Evolutionary conservation across 768 basidiomycete genomes (phyloP).

Genomic region (Pleurotus giganteus): DNA sequence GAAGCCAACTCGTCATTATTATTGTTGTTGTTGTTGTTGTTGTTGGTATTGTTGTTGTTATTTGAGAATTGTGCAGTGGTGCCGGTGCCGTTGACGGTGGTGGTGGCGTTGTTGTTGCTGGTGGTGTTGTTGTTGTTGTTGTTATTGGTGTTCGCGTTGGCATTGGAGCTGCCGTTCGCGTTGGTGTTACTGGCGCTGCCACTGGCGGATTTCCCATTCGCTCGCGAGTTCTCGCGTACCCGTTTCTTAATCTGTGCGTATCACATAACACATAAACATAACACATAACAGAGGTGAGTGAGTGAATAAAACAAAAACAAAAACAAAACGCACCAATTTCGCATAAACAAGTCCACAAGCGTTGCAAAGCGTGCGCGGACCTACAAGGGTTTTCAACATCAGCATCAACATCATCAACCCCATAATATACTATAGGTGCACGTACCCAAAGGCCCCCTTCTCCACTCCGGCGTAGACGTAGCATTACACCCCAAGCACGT

Average conservation of each 20-base stretch:
- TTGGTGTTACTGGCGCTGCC: slow-evolving; percentile 5
- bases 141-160: too few species aligned
- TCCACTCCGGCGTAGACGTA: slow-evolving; percentile 87
- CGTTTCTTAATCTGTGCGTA: slow-evolving; percentile 33
- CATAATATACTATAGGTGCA: slow-evolving; percentile 12
- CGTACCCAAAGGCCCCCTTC: slow-evolving; percentile 78
- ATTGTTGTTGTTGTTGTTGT: too few species aligned
- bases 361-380: slow-evolving; percentile 81
- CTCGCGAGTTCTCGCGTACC: slow-evolving; percentile 22
- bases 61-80: slow-evolving; percentile 3
- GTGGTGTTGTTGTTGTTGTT: slow-evolving; percentile 4
- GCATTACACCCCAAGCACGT: slow-evolving; percentile 80
- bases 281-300: slow-evolving; percentile 7
- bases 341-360: slow-evolving; percentile 87
- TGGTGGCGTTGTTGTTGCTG: too few species aligned
- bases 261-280: too few species aligned
- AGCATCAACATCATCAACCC: slow-evolving; percentile 10
- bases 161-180: too few species aligned
- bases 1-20: slow-evolving; percentile 13
- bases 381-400: slow-evolving; percentile 33
- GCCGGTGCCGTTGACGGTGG: slow-evolving; percentile 7
- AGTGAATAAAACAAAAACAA: slow-evolving; percentile 3
- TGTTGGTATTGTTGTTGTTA: slow-evolving; percentile 8
- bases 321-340: slow-evolving; percentile 60
- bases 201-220: slow-evolving; percentile 13